Conservation (phyloP, 768 basidiomycete species). For the Kwoniella dendrophila region DNA sequence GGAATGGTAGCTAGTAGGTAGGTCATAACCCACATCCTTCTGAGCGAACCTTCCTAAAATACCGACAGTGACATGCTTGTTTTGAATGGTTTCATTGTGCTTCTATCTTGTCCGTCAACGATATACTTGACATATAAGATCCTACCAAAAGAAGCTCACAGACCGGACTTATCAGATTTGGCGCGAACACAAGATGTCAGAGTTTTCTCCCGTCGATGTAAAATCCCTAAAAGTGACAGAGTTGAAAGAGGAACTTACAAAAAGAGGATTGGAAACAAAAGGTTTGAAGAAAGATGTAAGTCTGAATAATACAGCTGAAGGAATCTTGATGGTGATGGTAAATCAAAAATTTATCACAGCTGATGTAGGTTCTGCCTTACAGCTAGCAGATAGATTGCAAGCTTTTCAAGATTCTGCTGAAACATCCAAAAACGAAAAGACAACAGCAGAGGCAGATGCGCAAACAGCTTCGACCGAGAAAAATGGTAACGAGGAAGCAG, state of each 20-base stretch:
- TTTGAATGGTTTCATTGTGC: no score
- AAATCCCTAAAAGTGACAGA: slow-evolving; percentile 47
- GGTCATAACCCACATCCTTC: no score
- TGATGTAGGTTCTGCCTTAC: not conserved
- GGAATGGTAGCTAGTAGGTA: no score
- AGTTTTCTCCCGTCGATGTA: slow-evolving; percentile 23
- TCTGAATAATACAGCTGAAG: not conserved
- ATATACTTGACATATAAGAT: no score
- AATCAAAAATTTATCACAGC: not conserved
- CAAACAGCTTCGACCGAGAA: not conserved
- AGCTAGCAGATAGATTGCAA: slow-evolving; percentile 44
- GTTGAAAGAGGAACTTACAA: slow-evolving; percentile 51
- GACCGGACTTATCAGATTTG: no score
- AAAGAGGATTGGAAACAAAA: slow-evolving; percentile 45
- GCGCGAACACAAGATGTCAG: no score
- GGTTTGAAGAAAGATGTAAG: slow-evolving; percentile 54
- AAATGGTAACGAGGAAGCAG: not conserved
- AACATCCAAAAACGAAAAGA: not conserved
- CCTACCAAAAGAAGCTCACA: no score
- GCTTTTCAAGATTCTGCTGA: slow-evolving; percentile 29
- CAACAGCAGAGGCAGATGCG: not conserved
- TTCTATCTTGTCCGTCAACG: no score
- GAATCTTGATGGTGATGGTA: no score
- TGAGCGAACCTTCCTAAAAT: no score
- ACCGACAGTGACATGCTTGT: no score